Conservation (phyloP, 2,329 filamentous ascomycete species). For the Monilinia fructicola region DNA sequence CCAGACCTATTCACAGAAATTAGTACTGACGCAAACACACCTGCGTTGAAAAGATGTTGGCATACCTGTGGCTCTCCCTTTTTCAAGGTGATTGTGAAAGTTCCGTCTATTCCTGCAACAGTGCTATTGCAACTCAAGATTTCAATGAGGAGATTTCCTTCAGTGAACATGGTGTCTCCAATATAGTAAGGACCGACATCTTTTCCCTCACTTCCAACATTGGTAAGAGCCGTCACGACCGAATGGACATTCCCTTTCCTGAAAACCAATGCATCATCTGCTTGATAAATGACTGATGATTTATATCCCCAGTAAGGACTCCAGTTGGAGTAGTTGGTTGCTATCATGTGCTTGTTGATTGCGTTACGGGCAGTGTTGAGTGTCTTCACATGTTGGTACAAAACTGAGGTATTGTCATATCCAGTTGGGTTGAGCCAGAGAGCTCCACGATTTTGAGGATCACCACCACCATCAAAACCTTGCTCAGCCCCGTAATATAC, state of each 20-base stretch:
- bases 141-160: constrained; percentile 26
- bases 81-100: constrained; percentile 8
- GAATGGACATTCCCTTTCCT: constrained; percentile 28
- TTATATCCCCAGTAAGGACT: constrained; percentile 29
- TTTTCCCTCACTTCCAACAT: constrained; percentile 19
- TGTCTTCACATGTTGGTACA: constrained; percentile 44
- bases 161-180: constrained; percentile 25
- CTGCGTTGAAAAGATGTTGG: background rate
- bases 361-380: constrained; percentile 48
- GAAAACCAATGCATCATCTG: constrained; percentile 26
- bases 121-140: constrained; percentile 19
- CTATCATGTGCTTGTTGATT: constrained; percentile 19
- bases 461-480: constrained; percentile 43
- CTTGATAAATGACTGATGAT: constrained; percentile 18
- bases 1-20: constrained; percentile 15
- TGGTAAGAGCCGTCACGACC: constrained; percentile 26
- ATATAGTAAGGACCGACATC: constrained; percentile 26
- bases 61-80: constrained; percentile 21
- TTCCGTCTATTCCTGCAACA: background rate
- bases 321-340: constrained; percentile 26
- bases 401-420: constrained; percentile 42
- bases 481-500: constrained; percentile 55
- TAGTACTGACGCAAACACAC: constrained; percentile 1
- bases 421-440: constrained; percentile 44
- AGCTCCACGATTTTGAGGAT: constrained; percentile 47